These are phyloP conservation scores for Lachnellula arida DNA, from an alignment of 2,329 filamentous ascomycete genomes.

Conservation along the genomic window DNA sequence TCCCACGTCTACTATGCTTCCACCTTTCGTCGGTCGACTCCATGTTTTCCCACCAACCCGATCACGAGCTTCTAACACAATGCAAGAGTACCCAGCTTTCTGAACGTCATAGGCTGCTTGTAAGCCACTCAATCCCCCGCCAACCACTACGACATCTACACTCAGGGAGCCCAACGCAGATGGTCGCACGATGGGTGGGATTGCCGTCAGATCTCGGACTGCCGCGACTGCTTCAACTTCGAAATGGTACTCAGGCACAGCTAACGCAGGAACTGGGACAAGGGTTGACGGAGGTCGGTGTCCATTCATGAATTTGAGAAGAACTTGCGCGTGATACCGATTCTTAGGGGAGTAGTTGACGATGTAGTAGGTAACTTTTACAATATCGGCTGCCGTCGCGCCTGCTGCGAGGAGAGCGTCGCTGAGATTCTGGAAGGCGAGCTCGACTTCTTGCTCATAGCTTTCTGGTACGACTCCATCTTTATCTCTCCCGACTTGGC, in stretches of 20 bases:
- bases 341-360: slow-evolving; percentile 39
- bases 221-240: slow-evolving; percentile 38
- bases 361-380: slow-evolving; percentile 40
- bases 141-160: slow-evolving; percentile 12
- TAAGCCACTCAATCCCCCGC: slow-evolving; percentile 12
- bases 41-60: slow-evolving; percentile 40
- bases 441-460: slow-evolving; percentile 1
- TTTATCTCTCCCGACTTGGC: slow-evolving; percentile 8
- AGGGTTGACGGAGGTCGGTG: slow-evolving; percentile 41
- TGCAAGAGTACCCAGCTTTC: slow-evolving; percentile 10
- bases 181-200: neutral
- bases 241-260: slow-evolving; percentile 36
- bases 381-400: slow-evolving; percentile 35
- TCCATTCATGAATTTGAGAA: slow-evolving; percentile 35
- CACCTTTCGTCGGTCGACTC: slow-evolving; percentile 21
- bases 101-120: slow-evolving; percentile 13
- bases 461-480: neutral
- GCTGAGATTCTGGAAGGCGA: slow-evolving; percentile 9
- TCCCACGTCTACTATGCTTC: slow-evolving; percentile 45
- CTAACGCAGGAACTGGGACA: slow-evolving; percentile 39
- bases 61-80: slow-evolving; percentile 38
- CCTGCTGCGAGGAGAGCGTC: slow-evolving; percentile 29
- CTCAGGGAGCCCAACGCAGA: neutral
- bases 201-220: slow-evolving; percentile 20
- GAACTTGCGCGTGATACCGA: slow-evolving; percentile 34